phyloP scores from a whole-genome alignment of 1,284 basidiomycete genomes.

The Marasmius sp. region DNA sequence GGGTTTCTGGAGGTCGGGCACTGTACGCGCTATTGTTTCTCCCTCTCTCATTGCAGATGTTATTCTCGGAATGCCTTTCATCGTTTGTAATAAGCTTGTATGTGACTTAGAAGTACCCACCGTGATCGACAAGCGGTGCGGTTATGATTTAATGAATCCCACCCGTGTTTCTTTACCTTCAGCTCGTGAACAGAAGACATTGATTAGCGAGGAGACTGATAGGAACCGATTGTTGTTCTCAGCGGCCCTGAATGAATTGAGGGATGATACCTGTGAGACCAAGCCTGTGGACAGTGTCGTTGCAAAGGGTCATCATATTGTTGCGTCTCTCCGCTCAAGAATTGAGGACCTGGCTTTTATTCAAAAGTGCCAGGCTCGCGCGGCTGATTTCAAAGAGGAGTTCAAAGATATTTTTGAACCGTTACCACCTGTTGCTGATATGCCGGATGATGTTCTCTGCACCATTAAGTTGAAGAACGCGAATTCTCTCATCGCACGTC shows the following conservation, averaged over 20 bases:
- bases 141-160: slow-evolving; percentile 23
- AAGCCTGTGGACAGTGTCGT: neutral
- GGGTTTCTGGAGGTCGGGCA: neutral
- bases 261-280: neutral
- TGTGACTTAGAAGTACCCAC: slow-evolving; percentile 20
- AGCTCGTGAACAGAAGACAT: neutral
- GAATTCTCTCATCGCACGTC: slow-evolving; percentile 14
- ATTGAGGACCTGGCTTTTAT: slow-evolving; percentile 15
- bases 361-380: slow-evolving; percentile 7
- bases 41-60: slow-evolving; percentile 11
- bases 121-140: slow-evolving; percentile 18
- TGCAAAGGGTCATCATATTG: neutral
- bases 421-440: slow-evolving; percentile 12
- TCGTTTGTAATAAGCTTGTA: slow-evolving; percentile 21
- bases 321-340: slow-evolving; percentile 10
- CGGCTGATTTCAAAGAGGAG: slow-evolving; percentile 12
- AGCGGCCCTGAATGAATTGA: neutral
- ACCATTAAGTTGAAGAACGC: slow-evolving; percentile 24
- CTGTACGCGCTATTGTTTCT: slow-evolving; percentile 2
- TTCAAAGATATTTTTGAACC: slow-evolving; percentile 13
- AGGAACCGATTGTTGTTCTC: neutral
- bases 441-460: slow-evolving; percentile 26
- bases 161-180: neutral
- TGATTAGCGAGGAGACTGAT: neutral
- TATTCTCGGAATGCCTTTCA: slow-evolving; percentile 28